Base-by-base conservation (phyloP, 2,329 filamentous ascomycete species). In the Ceratocystis ficicola region DNA sequence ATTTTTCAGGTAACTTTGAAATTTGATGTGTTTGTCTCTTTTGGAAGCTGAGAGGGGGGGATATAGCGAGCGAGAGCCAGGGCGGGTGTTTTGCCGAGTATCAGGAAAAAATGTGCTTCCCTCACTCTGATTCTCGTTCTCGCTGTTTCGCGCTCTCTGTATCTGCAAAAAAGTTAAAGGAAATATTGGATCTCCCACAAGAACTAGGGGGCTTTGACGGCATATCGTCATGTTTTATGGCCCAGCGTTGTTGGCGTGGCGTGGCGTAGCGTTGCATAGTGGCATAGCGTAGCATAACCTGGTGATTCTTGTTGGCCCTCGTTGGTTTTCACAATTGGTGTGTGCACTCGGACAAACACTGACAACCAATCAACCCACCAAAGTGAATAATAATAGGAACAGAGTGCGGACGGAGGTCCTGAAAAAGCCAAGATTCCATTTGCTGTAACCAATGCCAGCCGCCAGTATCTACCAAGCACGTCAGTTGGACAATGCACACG, bases 151-250 rank as follows among this genome's bases (percentile, higher is more conserved):
- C 55, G 55, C 25, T 59, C 55, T 59, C 55, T 36, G 55, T 5
- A 20, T 20, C 12, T 59, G 5, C 2, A 17, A 59, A 17, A 59
- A 59, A 59, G 55, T 59, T 10, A 0, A 59, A 36, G 25, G 32
- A 59, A 59, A 59, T 5, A 36, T 59, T 59, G 55, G 1, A 59
- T 59, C 28, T 59, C 55, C 55, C 55, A 59, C 55, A 36, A 32
- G 32, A 57, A 30, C 30, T 20, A 30, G 55, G 55, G 55, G 55
- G 55, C 55, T 59, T 59, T 59, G 55, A 59, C 55, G 55, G 55
- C 55, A 59, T 59, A 59, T 59, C 55, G 20, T n/a, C 55, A 59
- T 17, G 25, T 59, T 59, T 59, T 59, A 59, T 59, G 55, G 28
- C 55, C 55, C 55, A 25, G 55, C 55, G 55, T 59, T 25, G n/a